A percentile compares a stretch with the other conserved stretches of the same genome.
Conservation (phyloP, 2,329 filamentous ascomycete genomes). For the Neopestalotiopsis sp. region DNA sequence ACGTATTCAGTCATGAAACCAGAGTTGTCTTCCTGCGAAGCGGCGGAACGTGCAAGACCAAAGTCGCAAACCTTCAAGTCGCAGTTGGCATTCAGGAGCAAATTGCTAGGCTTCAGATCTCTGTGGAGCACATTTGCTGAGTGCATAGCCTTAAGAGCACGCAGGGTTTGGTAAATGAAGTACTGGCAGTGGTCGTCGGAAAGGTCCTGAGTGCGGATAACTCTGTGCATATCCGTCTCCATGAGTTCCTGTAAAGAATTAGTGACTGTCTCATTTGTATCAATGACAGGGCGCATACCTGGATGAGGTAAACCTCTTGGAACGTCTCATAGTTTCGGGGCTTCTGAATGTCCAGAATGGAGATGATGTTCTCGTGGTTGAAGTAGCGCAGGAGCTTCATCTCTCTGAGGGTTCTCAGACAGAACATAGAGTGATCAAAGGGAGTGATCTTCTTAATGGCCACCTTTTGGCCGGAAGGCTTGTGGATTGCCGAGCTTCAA, state of each 20-base stretch:
- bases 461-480: slow-evolving; percentile 97
- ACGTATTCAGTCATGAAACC: slow-evolving; percentile 99
- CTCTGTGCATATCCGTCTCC: slow-evolving; percentile 99
- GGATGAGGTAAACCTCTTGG: slow-evolving; percentile 97
- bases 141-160: slow-evolving; percentile 98
- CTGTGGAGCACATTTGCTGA: slow-evolving; percentile 97
- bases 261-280: slow-evolving; percentile 17
- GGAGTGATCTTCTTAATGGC: slow-evolving; percentile 99
- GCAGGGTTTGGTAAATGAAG: slow-evolving; percentile 99
- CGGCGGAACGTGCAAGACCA: slow-evolving; percentile 91
- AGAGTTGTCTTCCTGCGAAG: slow-evolving; percentile 98
- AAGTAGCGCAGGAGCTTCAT: slow-evolving; percentile 99
- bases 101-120: slow-evolving; percentile 95
- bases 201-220: slow-evolving; percentile 97
- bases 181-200: slow-evolving; percentile 99
- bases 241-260: slow-evolving; percentile 78
- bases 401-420: slow-evolving; percentile 91
- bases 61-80: slow-evolving; percentile 99
- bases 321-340: slow-evolving; percentile 95
- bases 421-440: slow-evolving; percentile 99
- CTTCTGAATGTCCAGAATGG: slow-evolving; percentile 98
- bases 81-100: slow-evolving; percentile 97
- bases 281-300: slow-evolving; percentile 61
- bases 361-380: slow-evolving; percentile 99
- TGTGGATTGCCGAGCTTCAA: slow-evolving; percentile 89